These are phyloP conservation scores for Tilletia horrida DNA, from an alignment of 1,284 basidiomycete genomes.

Conservation along the genomic window DNA sequence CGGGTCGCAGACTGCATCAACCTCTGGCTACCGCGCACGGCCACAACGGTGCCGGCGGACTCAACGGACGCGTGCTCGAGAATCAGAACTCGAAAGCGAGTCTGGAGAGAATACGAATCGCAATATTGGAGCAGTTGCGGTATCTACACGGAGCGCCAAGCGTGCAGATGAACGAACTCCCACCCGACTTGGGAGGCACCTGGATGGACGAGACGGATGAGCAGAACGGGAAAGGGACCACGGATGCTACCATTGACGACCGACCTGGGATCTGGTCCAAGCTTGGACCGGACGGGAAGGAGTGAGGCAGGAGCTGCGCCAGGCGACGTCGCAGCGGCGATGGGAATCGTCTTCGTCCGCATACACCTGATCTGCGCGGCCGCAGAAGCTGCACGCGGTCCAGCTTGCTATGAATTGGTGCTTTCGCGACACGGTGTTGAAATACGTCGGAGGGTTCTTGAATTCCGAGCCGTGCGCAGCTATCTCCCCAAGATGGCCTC, in stretches of 20 bases:
- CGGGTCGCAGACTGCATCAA: constrained; percentile 87
- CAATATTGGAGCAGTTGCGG: constrained; percentile 81
- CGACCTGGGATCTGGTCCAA: constrained; percentile 9
- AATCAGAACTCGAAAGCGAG: constrained; percentile 75
- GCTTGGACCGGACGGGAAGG: not conserved
- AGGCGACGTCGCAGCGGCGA: not conserved
- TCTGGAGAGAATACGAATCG: constrained; percentile 79
- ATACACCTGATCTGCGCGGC: no score
- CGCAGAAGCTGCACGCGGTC: no score
- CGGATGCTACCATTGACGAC: not conserved
- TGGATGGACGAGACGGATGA: constrained; percentile 68
- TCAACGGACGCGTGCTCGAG: constrained; percentile 65
- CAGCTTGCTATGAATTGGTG: no score
- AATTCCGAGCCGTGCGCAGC: not conserved
- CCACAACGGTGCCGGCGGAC: not conserved
- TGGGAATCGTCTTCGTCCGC: no score
- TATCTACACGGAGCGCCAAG: constrained; percentile 93
- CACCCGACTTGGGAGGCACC: constrained; percentile 79
- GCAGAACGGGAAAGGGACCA: not conserved
- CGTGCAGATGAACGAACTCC: constrained; percentile 92
- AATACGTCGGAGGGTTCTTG: no score
- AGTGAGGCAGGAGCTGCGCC: not conserved
- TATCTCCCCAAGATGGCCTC: not conserved
- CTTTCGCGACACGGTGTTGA: constrained; percentile 14
- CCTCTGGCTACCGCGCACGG: constrained; percentile 61